Base-by-base conservation (phyloP, 2,329 filamentous ascomycete genomes). In the Claviceps spartinae region DNA sequence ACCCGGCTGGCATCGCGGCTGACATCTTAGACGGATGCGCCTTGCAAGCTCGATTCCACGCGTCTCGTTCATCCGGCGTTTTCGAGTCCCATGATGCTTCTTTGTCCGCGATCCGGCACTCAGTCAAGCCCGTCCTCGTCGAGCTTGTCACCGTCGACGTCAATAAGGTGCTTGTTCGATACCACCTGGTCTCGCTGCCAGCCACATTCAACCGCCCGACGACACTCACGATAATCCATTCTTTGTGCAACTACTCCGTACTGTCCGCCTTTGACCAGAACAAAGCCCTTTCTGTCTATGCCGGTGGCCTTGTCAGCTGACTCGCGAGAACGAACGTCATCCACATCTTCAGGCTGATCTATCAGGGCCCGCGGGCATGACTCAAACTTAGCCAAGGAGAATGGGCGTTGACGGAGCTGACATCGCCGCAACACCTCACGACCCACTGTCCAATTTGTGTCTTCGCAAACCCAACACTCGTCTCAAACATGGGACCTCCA, bases 401-500 rank as follows among this genome's bases (percentile, higher is more conserved):
- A 56, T 56, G 56, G 55, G 40, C 51, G 51, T 50, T 42, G 37
- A 42, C 47, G 41, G 48, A 48, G 48, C 47, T 50, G 42, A 34
- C 22, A 46, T 52, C 52, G 47, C 52, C 45, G 41, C 52, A 45
- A 44, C 22, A 52, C 36, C 47, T 41, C 30, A 38, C 16, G 26
- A 34, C n/a, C 48, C 50, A 22, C 30, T 22, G 20, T 51, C 34
- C 44, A 36, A 48, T 14, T 51, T 46, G 16, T 36, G 11, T 47
- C 18, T 42, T n/a, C 22, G 22, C 56, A 56, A 57, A 63, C 55
- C 57, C 56, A 57, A 64, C 56, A 56, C 44, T 54, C 56, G 53
- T 56, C 53, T 54, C 53, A 26, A 59, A 52, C 54, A 67, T 67
- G 65, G 63, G 65, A 43, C 57, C 61, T 47, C 52, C 56, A 48